phyloP scores from a whole-genome alignment of 768 basidiomycete genomes.

The Agaricus blazei region DNA sequence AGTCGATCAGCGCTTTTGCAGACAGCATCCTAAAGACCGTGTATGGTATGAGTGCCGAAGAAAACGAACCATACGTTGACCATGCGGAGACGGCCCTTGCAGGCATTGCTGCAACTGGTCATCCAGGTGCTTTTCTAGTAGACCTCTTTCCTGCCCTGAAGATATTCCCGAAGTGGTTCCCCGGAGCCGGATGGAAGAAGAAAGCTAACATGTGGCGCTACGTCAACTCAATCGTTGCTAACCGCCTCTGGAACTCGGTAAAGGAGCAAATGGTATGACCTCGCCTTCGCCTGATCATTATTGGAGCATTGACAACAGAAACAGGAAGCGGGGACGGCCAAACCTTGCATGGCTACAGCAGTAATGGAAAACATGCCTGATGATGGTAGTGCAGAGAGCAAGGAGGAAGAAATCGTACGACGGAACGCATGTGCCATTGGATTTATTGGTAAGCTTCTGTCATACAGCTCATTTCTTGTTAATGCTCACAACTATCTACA shows the following conservation, averaged over 20 bases:
- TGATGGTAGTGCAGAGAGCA: conserved; percentile 6
- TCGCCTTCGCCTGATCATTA: background rate
- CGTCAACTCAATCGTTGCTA: conserved; percentile 23
- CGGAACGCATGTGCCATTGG: conserved; percentile 17
- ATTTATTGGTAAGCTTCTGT: conserved; percentile 16
- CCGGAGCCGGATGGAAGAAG: conserved; percentile 31
- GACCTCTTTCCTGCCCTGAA: conserved; percentile 27
- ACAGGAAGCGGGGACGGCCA: background rate
- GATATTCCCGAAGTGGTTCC: conserved; percentile 33
- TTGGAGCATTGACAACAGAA: background rate
- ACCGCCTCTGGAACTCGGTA: conserved; percentile 9
- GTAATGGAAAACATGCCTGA: conserved; percentile 16
- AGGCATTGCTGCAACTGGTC: conserved; percentile 21
- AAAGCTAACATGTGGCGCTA: conserved; percentile 26
- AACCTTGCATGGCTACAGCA: conserved; percentile 14
- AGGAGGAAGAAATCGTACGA: conserved; percentile 17
- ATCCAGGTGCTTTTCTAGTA: conserved; percentile 29
- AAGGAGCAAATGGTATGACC: conserved; percentile 24
- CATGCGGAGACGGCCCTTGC: conserved; percentile 23
- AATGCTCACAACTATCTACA: background rate
- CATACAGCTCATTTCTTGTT: background rate
- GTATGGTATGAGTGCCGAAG: conserved; percentile 26
- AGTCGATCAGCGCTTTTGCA: conserved; percentile 27
- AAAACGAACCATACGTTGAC: conserved; percentile 29
- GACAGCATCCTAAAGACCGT: conserved; percentile 23